A percentile compares a stretch with the other conserved stretches of the same genome.
Evolutionary conservation across 2,329 filamentous ascomycete genomes (phyloP).

Genomic region (Sarocladium kiliense): DNA sequence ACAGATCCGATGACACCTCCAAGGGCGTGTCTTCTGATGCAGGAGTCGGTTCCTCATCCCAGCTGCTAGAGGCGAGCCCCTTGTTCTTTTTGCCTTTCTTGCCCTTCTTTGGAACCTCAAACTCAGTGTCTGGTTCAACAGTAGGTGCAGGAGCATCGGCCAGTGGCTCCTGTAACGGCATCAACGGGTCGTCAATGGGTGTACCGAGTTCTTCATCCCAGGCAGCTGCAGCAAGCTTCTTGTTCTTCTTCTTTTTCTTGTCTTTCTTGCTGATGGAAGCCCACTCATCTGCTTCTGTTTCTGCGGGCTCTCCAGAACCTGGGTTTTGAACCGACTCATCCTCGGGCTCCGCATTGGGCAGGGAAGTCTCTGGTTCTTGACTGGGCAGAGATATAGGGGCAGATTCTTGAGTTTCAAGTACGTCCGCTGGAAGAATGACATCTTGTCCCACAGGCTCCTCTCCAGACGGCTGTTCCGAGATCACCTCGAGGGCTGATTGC

Average conservation of each 20-base stretch:
- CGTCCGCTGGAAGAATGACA: too few relatives aligned
- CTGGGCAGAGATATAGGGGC: too few relatives aligned
- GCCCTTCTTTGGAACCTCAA: conserved; percentile 6
- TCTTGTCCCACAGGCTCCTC: too few relatives aligned
- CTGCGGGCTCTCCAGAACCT: neutral
- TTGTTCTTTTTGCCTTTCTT: neutral
- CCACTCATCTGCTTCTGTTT: neutral
- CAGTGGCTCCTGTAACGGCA: neutral
- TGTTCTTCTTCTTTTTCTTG: conserved; percentile 21
- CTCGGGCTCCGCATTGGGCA: neutral
- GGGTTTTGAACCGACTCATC: neutral
- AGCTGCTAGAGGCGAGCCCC: neutral
- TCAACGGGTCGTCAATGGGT: neutral
- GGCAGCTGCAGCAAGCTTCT: neutral
- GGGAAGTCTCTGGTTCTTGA: too few relatives aligned
- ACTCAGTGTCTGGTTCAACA: conserved; percentile 8
- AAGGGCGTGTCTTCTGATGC: neutral
- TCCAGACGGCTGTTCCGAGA: too few relatives aligned
- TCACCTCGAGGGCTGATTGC: neutral
- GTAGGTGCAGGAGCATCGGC: neutral
- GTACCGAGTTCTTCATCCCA: neutral
- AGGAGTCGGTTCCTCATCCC: neutral
- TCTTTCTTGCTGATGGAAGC: conserved; percentile 3
- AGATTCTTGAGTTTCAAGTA: too few relatives aligned
- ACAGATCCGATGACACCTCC: neutral